Evolutionary conservation across 352 stramenopile genomes (phyloP).

Genomic region (Phytophthora capsici): DNA sequence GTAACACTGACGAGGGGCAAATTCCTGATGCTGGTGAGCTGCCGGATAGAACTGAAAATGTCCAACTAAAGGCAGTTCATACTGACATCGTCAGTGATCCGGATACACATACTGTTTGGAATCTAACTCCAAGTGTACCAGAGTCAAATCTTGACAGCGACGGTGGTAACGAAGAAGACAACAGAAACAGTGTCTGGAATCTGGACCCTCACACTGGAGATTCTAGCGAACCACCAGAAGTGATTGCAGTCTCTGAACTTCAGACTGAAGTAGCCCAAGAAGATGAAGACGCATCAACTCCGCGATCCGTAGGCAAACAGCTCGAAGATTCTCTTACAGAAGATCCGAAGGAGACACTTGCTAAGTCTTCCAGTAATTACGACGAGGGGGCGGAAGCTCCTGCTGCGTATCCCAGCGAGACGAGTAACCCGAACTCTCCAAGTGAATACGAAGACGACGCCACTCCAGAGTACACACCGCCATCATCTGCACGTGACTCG

Average conservation of each 20-base stretch:
- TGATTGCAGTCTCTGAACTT: neutral
- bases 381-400: neutral
- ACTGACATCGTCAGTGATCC: neutral
- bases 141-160: neutral
- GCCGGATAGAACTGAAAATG: neutral
- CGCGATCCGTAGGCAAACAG: neutral
- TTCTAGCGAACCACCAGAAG: slow-evolving; percentile 5
- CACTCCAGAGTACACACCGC: slow-evolving; percentile 35
- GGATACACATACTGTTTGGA: slow-evolving; percentile 14
- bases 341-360: neutral
- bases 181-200: slow-evolving; percentile 20
- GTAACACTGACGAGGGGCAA: neutral
- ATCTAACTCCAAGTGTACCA: slow-evolving; percentile 13
- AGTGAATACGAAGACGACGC: slow-evolving; percentile 11
- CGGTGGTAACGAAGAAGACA: neutral
- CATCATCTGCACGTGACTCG: slow-evolving; percentile 30
- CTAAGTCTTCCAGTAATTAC: neutral
- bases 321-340: neutral
- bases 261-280: neutral
- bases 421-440: slow-evolving; percentile 14
- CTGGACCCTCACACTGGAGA: slow-evolving; percentile 22
- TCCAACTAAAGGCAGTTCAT: neutral
- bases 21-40: neutral
- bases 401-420: neutral
- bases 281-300: neutral